Base-by-base conservation (phyloP, 2,329 filamentous ascomycete species). In the Talaromyces sp. region DNA sequence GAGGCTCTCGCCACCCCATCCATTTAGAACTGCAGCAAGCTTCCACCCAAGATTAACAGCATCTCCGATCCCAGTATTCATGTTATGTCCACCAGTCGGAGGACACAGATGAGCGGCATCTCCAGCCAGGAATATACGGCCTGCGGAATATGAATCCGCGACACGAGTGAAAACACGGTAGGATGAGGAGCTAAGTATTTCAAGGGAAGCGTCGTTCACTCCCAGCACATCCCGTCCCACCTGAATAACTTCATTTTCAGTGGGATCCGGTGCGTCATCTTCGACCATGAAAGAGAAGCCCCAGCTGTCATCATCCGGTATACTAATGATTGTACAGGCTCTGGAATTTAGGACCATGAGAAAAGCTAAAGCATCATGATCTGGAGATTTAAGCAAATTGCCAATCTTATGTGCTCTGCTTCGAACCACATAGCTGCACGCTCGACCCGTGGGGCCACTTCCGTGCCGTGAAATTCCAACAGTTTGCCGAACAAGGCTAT, bases 31-130 rank as follows among this genome's bases (percentile, higher is more conserved):
- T 2, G 67, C 69, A 5, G 69, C 69, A 2, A 76, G 63, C 33
- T 71, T 72, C 75, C 74, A 78, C 22, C 68, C 71, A 2, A 78
- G 63, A 60, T 75, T 71, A 44, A 73, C 65, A 3, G 69, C 72
- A 59, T 78, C 75, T 9, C 66, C 69, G 2, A 78, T 64, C 0
- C 72, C 75, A 6, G 65, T 75, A 59, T 78, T 78, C 67, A 76
- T 71, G 4, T 76, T 76, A 54, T 76, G 74, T 0, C 74, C 76
- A 4, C 75, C 75, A 3, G 67, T 67, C 1, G 74, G 72, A n/a
- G 70, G 67, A 19, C 70, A 72, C 27, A 69, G 65, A 61, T 78
- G 75, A 7, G 75, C 74, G 44, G 71, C 63, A 39, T 17, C 33
- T 3, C 55, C 55, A 11, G 55, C 55, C 4, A 57, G 39, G 36